Base-by-base conservation (phyloP, 352 stramenopile genomes). In the Globisporangium canariense region DNA sequence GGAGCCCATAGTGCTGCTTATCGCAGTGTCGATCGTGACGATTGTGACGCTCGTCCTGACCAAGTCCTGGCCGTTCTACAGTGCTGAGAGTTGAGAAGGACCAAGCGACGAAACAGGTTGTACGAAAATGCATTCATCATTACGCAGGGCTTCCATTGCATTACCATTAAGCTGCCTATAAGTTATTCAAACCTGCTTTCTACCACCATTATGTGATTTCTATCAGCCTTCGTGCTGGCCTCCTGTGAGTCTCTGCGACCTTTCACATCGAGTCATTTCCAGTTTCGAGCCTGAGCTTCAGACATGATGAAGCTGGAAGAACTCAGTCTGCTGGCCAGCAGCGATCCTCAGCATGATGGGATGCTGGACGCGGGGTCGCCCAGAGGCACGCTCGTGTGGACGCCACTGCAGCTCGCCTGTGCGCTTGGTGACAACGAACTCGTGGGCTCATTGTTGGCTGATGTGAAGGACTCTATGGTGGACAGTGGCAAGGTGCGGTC, bases 41-140 rank as follows among this genome's bases (percentile, higher is more conserved):
- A 77, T 86, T 41, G 78, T 93, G 64, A 77, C 81, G 59, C 79
- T 93, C 22, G 81, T 90, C 32, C 38, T 93, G 34, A 91, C 74
- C 47, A 90, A 88, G 59, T 89, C 81, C 10, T 93, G 84, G 84
- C 82, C 82, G 22, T 93, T 93, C 62, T 85, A 91, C 65, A 88
- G 67, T 22, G 18, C 2, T 49, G 43, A 49, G 16, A 49, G 43
- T 18, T 49, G 43, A 49, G 16, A 22, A 49, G 16, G 10, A 67
- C 2, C 38, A n/a, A 11, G 18, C 45, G 2, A 30, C 22, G 16
- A 50, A 45, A n/a, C 13, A 30, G 25, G 40, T 40, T 16, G 14
- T 11, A 18, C 6, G 13, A n/a, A 8, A 30, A 8, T 10, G n/a
- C 3, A 38, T 61, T 61, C 4, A 22, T 2, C 13, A 14, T 41